Percentiles rank a stretch among this genome's conserved stretches.
Evolutionary conservation across 2,329 filamentous ascomycete species (phyloP).

Genomic region (Aspergillus fischeri): DNA sequence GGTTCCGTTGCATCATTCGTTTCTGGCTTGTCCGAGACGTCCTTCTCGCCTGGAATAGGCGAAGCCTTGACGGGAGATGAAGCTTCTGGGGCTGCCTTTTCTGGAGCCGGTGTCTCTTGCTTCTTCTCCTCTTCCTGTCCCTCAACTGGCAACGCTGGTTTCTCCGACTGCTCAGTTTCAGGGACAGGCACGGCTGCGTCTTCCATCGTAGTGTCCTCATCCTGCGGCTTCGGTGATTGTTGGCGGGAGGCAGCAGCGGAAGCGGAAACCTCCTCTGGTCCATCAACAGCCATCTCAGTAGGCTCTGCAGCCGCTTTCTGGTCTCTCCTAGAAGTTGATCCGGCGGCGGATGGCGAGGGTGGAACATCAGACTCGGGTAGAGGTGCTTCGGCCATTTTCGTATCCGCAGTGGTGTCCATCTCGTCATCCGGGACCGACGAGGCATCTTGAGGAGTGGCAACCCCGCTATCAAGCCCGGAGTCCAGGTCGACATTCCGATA

Average conservation of each 20-base stretch:
- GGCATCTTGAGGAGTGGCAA: conserved; percentile 43
- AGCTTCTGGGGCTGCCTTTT: conserved; percentile 17
- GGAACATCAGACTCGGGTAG: conserved; percentile 33
- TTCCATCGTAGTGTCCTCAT: conserved; percentile 39
- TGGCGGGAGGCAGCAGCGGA: conserved; percentile 29
- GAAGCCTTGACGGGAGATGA: conserved; percentile 14
- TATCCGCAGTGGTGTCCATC: conserved; percentile 32
- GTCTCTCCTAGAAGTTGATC: conserved; percentile 28
- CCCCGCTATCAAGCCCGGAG: conserved; percentile 51
- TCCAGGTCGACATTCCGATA: conserved; percentile 56
- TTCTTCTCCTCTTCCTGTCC: conserved; percentile 23
- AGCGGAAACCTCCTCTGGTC: conserved; percentile 22
- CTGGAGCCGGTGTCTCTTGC: conserved; percentile 15
- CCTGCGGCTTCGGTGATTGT: conserved; percentile 26
- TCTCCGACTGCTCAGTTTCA: conserved; percentile 16
- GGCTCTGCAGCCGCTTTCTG: conserved; percentile 30
- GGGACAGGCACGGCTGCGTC: conserved; percentile 26
- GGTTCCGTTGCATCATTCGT: conserved; percentile 5
- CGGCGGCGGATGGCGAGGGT: conserved; percentile 27
- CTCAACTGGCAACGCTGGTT: conserved; percentile 13
- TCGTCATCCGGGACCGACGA: conserved; percentile 45
- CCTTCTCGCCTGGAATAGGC: conserved; percentile 18
- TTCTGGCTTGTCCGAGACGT: conserved; percentile 1
- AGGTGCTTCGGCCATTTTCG: conserved; percentile 40
- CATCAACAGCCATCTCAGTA: conserved; percentile 28